A percentile compares a stretch with the other conserved stretches of the same genome.
Evolutionary conservation across 345 rosid genomes (phyloP).

Genomic region (Syzygium jambos): DNA sequence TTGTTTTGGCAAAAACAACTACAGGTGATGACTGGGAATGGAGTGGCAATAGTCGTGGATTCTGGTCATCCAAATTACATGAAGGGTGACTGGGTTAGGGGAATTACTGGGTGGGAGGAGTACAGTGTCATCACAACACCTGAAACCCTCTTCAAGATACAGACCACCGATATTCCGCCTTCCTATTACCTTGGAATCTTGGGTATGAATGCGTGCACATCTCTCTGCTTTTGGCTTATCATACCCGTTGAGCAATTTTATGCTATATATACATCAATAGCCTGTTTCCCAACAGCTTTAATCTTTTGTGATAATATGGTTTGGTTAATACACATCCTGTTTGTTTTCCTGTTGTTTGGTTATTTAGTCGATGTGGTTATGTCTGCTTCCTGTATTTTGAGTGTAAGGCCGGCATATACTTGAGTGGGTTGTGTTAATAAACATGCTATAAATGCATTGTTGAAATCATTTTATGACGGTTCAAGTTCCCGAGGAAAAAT

Average conservation of each 20-base stretch:
- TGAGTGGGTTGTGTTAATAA: neutral
- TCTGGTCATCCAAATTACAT: constrained; percentile 1
- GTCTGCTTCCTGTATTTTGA: neutral
- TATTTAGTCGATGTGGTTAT: neutral
- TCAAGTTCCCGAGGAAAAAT: neutral
- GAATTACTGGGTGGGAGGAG: constrained; percentile 7
- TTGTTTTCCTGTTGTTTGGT: neutral
- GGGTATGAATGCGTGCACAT: neutral
- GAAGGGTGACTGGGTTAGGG: constrained; percentile 5
- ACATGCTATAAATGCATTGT: neutral
- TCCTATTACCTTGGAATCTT: constrained; percentile 7
- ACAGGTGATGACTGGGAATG: neutral
- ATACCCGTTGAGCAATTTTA: neutral
- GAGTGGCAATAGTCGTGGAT: constrained; percentile 5
- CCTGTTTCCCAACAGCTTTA: neutral
- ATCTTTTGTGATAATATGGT: neutral
- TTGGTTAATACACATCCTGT: neutral
- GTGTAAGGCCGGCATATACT: neutral
- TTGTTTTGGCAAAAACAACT: neutral
- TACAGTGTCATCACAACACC: neutral
- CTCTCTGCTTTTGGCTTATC: neutral
- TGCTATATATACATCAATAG: neutral
- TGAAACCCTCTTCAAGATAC: neutral
- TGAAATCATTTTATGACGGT: neutral
- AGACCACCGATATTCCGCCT: constrained; percentile 1